phyloP scores from a whole-genome alignment of 345 rosid species.

The Lepidium aucheri region DNA sequence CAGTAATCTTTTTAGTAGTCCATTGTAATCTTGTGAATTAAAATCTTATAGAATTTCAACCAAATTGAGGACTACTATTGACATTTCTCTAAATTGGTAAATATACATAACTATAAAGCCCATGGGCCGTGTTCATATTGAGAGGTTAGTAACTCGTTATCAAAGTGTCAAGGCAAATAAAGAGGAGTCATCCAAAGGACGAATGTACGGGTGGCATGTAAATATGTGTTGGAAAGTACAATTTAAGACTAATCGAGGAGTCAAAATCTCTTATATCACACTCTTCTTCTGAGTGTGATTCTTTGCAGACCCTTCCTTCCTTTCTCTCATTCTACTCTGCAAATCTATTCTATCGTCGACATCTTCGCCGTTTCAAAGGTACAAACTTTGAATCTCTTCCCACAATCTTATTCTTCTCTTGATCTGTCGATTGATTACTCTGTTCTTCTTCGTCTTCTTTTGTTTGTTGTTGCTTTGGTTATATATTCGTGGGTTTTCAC shows the following conservation, averaged over 20 bases:
- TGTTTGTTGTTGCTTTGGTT: neutral
- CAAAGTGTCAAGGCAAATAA: neutral
- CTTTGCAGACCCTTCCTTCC: neutral
- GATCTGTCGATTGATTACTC: slow-evolving; percentile 9
- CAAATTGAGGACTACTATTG: too few relatives aligned
- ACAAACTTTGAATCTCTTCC: neutral
- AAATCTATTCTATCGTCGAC: neutral
- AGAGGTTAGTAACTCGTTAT: neutral
- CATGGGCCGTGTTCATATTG: neutral
- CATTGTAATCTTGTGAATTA: too few relatives aligned
- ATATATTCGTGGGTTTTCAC: neutral
- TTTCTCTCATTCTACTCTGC: neutral
- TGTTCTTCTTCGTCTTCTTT: neutral
- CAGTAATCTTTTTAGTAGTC: too few relatives aligned
- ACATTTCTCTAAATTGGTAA: too few relatives aligned
- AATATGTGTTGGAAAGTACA: neutral
- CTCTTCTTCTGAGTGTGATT: too few relatives aligned
- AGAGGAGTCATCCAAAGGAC: neutral
- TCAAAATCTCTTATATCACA: too few relatives aligned
- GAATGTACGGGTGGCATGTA: neutral
- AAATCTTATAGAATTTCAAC: too few relatives aligned
- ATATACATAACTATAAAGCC: too few relatives aligned
- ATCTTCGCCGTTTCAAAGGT: neutral
- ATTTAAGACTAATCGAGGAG: neutral
- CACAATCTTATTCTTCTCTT: neutral